phyloP scores from a whole-genome alignment of 768 basidiomycete genomes.

The Boletus subcaerulescens region DNA sequence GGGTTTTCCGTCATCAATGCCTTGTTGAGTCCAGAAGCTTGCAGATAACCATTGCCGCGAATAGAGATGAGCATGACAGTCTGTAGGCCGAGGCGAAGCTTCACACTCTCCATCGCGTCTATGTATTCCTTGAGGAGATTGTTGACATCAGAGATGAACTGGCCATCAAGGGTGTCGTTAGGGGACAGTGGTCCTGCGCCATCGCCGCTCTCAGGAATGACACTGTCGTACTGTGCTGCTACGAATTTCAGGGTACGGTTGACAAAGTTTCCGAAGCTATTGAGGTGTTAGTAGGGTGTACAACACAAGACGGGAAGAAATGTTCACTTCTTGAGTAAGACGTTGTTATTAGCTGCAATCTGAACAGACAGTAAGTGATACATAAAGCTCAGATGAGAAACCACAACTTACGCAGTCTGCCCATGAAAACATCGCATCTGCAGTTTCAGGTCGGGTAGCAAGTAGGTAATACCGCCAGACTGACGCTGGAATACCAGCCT shows the following conservation, averaged over 20 bases:
- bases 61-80: slow-evolving; percentile 87
- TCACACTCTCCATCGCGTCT: slow-evolving; percentile 87
- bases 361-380: slow-evolving; percentile 26
- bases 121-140: slow-evolving; percentile 73
- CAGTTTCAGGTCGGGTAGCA: slow-evolving; percentile 88
- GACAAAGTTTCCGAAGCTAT: slow-evolving; percentile 94
- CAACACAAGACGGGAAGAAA: not conserved
- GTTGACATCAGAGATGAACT: slow-evolving; percentile 83
- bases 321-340: slow-evolving; percentile 86
- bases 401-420: slow-evolving; percentile 70
- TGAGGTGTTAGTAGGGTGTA: not conserved
- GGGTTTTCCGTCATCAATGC: slow-evolving; percentile 80
- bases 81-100: slow-evolving; percentile 83
- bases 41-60: slow-evolving; percentile 92
- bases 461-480: slow-evolving; percentile 98
- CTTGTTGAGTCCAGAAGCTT: slow-evolving; percentile 88
- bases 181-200: slow-evolving; percentile 65
- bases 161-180: slow-evolving; percentile 61
- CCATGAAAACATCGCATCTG: slow-evolving; percentile 97
- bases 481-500: slow-evolving; percentile 89
- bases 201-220: slow-evolving; percentile 79
- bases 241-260: slow-evolving; percentile 94
- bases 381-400: not conserved
- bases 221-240: slow-evolving; percentile 73
- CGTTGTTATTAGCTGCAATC: slow-evolving; percentile 91